Evolutionary conservation across 2,329 filamentous ascomycete species (phyloP).

Genomic region (Trichoderma oligosporum): DNA sequence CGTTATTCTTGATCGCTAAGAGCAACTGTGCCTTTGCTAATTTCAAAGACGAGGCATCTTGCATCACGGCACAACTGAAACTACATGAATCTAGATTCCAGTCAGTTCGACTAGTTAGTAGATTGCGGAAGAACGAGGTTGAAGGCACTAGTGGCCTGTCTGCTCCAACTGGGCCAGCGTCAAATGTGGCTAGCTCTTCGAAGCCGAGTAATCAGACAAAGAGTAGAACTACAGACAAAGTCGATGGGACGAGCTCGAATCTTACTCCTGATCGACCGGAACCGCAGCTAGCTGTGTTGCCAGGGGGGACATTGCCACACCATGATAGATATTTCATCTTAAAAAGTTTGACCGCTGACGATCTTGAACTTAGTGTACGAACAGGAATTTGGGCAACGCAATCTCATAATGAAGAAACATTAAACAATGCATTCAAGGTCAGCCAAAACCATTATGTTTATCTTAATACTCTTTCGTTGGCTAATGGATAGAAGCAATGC

Average conservation of each 20-base stretch:
- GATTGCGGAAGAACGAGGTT: slow-evolving; percentile 60
- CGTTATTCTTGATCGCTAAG: slow-evolving; percentile 90
- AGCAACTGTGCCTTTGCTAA: slow-evolving; percentile 98
- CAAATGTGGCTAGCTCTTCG: slow-evolving; percentile 32
- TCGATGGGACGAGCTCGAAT: background rate
- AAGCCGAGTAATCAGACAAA: slow-evolving; percentile 19
- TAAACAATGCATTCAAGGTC: slow-evolving; percentile 83
- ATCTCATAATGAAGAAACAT: slow-evolving; percentile 78
- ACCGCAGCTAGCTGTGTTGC: background rate
- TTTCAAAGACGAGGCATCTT: slow-evolving; percentile 76
- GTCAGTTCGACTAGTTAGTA: slow-evolving; percentile 78
- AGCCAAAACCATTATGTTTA: slow-evolving; percentile 25
- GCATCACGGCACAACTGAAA: slow-evolving; percentile 70
- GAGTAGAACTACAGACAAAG: slow-evolving; percentile 17
- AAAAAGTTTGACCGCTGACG: slow-evolving; percentile 87
- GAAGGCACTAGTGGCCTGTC: slow-evolving; percentile 45
- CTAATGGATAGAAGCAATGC: slow-evolving; percentile 51
- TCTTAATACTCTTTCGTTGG: background rate
- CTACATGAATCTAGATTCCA: slow-evolving; percentile 91
- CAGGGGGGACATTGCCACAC: slow-evolving; percentile 22
- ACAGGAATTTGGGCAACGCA: slow-evolving; percentile 94
- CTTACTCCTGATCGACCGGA: background rate
- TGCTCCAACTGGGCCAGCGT: slow-evolving; percentile 53
- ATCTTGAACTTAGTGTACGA: slow-evolving; percentile 80
- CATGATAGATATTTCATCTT: slow-evolving; percentile 85